Evolutionary conservation across 225 moss, liverwort and hornwort species (phyloP).

Genomic region (Bryum argenteum): DNA sequence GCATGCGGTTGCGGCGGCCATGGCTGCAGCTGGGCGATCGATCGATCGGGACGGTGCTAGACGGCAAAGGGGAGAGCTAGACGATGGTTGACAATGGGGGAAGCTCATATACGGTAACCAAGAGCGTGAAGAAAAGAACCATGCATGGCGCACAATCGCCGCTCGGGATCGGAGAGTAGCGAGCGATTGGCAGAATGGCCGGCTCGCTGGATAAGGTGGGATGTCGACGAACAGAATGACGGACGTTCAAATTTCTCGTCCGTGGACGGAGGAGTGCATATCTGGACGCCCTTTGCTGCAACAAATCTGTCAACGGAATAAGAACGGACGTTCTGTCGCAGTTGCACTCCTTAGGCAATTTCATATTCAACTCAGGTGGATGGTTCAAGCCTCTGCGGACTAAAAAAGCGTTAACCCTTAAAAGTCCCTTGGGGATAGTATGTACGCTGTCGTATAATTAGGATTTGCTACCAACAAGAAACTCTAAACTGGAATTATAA

Average conservation of each 20-base stretch:
- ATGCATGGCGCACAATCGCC: constrained; percentile 34
- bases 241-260: not conserved
- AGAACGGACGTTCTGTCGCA: too few relatives aligned
- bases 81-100: not conserved
- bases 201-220: constrained; percentile 41
- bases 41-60: not conserved
- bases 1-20: constrained; percentile 64
- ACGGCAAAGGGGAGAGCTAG: not conserved
- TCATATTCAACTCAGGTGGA: too few relatives aligned
- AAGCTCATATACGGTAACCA: not conserved
- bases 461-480: too few relatives aligned
- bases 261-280: not conserved
- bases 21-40: not conserved
- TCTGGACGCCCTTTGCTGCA: too few relatives aligned
- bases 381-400: too few relatives aligned
- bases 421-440: too few relatives aligned
- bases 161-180: constrained; percentile 31
- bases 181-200: constrained; percentile 38
- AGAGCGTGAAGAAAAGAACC: not conserved
- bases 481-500: too few relatives aligned
- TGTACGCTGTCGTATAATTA: too few relatives aligned
- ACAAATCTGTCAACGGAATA: too few relatives aligned
- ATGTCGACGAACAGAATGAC: constrained; percentile 31
- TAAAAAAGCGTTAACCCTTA: too few relatives aligned
- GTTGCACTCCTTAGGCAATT: too few relatives aligned